These are phyloP conservation scores for Fraxinus xanthoxyloides DNA, from an alignment of 305 asterid genomes.

Conservation along the genomic window DNA sequence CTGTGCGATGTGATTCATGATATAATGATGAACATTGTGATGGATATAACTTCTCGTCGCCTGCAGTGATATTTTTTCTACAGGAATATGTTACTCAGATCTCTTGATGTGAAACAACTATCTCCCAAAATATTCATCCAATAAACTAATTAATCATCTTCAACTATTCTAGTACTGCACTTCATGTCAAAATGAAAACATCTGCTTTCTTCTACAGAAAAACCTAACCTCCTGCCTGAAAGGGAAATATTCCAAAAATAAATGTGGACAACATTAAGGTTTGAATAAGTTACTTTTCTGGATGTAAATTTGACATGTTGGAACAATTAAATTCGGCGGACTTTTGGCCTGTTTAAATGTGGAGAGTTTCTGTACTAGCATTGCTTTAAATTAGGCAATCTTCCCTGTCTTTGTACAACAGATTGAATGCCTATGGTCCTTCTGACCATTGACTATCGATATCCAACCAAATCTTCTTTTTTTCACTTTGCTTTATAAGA, in stretches of 20 bases:
- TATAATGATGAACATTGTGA: not conserved
- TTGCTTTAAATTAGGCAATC: not conserved
- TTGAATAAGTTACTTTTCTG: not conserved
- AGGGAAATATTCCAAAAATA: not conserved
- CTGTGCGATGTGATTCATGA: not conserved
- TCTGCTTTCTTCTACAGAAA: not conserved
- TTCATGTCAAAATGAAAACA: not conserved
- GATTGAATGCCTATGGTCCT: not conserved
- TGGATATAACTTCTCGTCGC: not conserved
- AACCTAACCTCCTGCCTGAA: not conserved
- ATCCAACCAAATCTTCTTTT: not conserved
- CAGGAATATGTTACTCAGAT: not conserved
- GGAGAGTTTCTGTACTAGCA: not conserved
- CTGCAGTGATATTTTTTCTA: not conserved
- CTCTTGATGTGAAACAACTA: not conserved
- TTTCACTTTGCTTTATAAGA: too few species aligned
- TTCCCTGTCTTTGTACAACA: not conserved
- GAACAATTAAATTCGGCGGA: not conserved
- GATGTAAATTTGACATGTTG: not conserved
- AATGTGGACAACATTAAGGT: not conserved
- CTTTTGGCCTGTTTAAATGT: not conserved
- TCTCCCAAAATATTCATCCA: not conserved
- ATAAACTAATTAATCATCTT: not conserved
- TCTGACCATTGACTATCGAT: not conserved
- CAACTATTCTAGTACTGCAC: not conserved